These are phyloP conservation scores for Termitomyces bulborhizus DNA, from an alignment of 768 basidiomycete species.

Conservation along the genomic window DNA sequence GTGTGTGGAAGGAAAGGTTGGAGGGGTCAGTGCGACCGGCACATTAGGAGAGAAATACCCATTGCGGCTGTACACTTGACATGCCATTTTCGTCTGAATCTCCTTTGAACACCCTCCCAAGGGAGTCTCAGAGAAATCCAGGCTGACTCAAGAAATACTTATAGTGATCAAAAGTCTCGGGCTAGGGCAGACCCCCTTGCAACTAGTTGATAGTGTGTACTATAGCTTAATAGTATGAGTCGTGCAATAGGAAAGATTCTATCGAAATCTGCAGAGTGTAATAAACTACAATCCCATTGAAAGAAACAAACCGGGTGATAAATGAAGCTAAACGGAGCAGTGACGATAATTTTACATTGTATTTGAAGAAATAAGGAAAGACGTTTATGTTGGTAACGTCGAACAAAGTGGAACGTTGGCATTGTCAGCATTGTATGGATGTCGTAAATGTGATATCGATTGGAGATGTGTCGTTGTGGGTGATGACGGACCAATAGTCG, in stretches of 20 bases:
- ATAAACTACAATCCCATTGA: conserved; percentile 6
- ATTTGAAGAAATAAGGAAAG: neutral
- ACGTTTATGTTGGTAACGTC: neutral
- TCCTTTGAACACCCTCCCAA: no score
- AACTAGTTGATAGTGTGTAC: no score
- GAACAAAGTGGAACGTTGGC: neutral
- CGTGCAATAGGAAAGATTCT: neutral
- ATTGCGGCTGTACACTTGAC: no score
- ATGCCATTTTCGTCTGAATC: no score
- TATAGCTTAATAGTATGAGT: neutral
- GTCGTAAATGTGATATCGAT: neutral
- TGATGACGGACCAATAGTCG: neutral
- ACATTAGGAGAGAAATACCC: no score
- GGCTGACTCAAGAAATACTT: no score
- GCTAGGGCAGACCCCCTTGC: neutral
- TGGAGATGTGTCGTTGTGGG: neutral
- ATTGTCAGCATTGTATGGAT: conserved; percentile 1
- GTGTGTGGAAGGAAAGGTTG: no score
- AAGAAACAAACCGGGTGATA: neutral
- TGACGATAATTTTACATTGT: conserved; percentile 3
- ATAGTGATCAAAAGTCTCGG: no score
- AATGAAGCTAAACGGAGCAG: neutral
- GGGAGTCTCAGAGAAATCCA: no score
- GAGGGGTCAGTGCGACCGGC: no score
- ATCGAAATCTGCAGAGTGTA: neutral